Conservation (phyloP, 768 basidiomycete genomes). For the Xanthoconium stramineum region DNA sequence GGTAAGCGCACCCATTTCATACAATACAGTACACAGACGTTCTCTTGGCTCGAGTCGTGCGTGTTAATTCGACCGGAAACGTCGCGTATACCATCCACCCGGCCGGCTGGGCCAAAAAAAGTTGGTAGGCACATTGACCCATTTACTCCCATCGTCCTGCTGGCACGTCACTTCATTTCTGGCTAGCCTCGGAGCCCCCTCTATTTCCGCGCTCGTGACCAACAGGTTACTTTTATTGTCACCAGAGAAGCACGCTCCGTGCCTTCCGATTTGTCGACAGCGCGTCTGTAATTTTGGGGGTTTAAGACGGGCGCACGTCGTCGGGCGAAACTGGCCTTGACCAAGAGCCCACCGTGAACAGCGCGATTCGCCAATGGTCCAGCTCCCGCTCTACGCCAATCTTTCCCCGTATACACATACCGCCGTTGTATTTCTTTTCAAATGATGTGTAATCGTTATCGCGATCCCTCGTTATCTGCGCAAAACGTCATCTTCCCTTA, state of each 20-base stretch:
- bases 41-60: neutral
- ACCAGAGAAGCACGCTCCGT: slow-evolving; percentile 3
- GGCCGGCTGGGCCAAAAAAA: slow-evolving; percentile 8
- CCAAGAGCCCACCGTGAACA: neutral
- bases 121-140: neutral
- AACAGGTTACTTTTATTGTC: neutral
- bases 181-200: slow-evolving; percentile 16
- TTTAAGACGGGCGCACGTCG: neutral
- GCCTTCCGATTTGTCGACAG: neutral
- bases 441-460: no score
- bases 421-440: neutral
- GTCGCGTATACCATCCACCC: neutral
- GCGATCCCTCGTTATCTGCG: slow-evolving; percentile 8
- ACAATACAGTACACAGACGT: neutral
- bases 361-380: neutral
- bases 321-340: neutral
- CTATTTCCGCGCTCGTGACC: slow-evolving; percentile 17
- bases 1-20: slow-evolving; percentile 16
- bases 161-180: slow-evolving; percentile 11
- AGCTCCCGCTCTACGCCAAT: neutral
- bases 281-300: neutral
- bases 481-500: slow-evolving; percentile 17
- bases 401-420: neutral
- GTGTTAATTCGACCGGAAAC: neutral
- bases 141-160: neutral